Evolutionary conservation across 176 grass and related monocot genomes (phyloP).

Genomic region (Eleusine coracana): DNA sequence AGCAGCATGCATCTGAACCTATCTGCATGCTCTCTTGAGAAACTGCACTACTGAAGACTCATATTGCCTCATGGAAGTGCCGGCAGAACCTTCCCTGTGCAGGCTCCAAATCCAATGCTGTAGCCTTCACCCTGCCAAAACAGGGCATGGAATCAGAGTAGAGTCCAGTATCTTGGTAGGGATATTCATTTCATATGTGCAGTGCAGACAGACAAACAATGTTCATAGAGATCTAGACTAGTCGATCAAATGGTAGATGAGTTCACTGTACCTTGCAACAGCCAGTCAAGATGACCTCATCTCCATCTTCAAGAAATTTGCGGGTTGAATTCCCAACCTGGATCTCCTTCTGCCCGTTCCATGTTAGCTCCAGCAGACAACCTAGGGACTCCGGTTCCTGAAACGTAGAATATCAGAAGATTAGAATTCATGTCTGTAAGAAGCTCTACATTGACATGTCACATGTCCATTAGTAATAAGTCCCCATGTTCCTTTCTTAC

Average conservation of each 20-base stretch:
- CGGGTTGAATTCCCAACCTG: constrained; percentile 55
- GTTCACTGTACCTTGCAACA: constrained; percentile 75
- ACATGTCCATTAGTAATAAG: background rate
- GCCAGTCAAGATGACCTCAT: constrained; percentile 85
- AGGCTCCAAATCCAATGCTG: constrained; percentile 86
- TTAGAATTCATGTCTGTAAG: background rate
- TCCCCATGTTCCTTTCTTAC: constrained; percentile 54
- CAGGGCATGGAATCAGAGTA: constrained; percentile 11
- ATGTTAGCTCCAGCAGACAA: constrained; percentile 92
- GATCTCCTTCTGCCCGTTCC: constrained; percentile 83
- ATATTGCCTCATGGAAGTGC: constrained; percentile 54
- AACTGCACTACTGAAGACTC: background rate
- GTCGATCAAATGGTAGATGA: constrained; percentile 13
- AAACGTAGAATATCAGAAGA: constrained; percentile 20
- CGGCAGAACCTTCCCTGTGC: constrained; percentile 75
- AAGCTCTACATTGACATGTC: background rate
- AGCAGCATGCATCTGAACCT: constrained; percentile 14
- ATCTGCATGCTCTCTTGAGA: background rate
- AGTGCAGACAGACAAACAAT: background rate
- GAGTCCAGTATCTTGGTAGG: background rate
- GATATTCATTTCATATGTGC: background rate
- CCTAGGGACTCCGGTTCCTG: constrained; percentile 80
- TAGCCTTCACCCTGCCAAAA: constrained; percentile 70
- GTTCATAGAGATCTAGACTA: background rate
- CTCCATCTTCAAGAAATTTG: constrained; percentile 93